Evolutionary conservation across 140 eudicot genomes (phyloP), one percentile per base, ranked within the genome.

Genomic region (Ambrosia hybrid): DNA sequence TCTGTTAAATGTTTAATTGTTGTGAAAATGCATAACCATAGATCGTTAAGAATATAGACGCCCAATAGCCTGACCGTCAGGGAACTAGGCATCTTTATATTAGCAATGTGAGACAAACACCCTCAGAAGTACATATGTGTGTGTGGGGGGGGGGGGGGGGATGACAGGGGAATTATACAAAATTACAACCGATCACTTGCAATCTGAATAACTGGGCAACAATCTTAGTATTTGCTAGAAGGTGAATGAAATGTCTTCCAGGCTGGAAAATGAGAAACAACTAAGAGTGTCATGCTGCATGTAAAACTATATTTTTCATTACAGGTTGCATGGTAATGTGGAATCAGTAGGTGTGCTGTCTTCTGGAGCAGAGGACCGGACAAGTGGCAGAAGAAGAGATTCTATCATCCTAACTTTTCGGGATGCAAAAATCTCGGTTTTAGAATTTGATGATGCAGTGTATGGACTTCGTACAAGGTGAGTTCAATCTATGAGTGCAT

Each of bases 281-380:
- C 4, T 41, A 7, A 72, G 37, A 61, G 67, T 58, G 13, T 57
- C 8, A 21, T 68, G 71, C 39, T n/a, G 46, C 63, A 10, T 51
- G 39, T 77, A 21, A 64, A 53, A 55, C 48, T 15, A 45, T 78
- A 56, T 57, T 49, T 67, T 66, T 56, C 45, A 45, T 65, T 70
- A 67, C 80, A 94, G 99, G 90, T 80, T 94, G 85, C 99, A 94
- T 56, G 99, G 99, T 15, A 90, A 94, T 80, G 89, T 94, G 55
- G 91, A 90, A 73, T 85, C 97, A 3, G 77, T 94, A 82, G 93
- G 83, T 7, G 86, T 90, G 45, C 74, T 94, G 68, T 79, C 84
- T 55, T 52, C 71, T 70, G 96, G 96, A 70, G 85, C 87, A 71
- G 82, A 69, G 84, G 91, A 88, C 41, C 76, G 83, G 76, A 73